Evolutionary conservation across 352 stramenopile species (phyloP).

Genomic region (Pythium rhizo-oryzae): DNA sequence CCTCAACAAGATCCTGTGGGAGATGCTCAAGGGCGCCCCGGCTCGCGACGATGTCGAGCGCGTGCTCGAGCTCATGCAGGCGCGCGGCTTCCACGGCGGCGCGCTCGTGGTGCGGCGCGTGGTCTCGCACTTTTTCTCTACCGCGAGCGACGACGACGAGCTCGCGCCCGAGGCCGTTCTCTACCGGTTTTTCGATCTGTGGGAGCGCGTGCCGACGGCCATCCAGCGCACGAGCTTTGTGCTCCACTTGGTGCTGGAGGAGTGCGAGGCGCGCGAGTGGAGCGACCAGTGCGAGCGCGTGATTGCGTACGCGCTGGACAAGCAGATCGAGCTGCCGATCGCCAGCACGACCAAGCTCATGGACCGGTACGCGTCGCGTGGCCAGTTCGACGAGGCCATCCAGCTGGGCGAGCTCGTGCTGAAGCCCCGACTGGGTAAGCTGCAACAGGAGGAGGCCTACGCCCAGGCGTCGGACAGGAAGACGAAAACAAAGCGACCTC

Average conservation of each 20-base stretch:
- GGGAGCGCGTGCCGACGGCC: slow-evolving; percentile 5
- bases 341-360: slow-evolving; percentile 6
- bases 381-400: slow-evolving; percentile 13
- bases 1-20: slow-evolving; percentile 54
- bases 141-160: slow-evolving; percentile 27
- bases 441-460: too few species aligned
- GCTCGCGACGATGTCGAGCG: slow-evolving; percentile 35
- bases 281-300: slow-evolving; percentile 13
- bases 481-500: background rate
- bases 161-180: slow-evolving; percentile 12
- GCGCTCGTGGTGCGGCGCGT: slow-evolving; percentile 39
- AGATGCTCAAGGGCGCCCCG: slow-evolving; percentile 52
- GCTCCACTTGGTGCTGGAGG: slow-evolving; percentile 18
- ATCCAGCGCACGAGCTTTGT: slow-evolving; percentile 19
- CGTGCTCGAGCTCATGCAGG: slow-evolving; percentile 49
- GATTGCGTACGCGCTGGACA: slow-evolving; percentile 9
- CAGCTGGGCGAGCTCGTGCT: slow-evolving; percentile 19
- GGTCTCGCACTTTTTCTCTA: slow-evolving; percentile 27
- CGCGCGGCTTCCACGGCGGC: slow-evolving; percentile 30
- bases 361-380: slow-evolving; percentile 4
- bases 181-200: slow-evolving; percentile 16
- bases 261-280: slow-evolving; percentile 13
- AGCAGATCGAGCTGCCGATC: slow-evolving; percentile 12
- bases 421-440: background rate
- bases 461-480: background rate